Evolutionary conservation across 306 rosid genomes (phyloP).

Genomic region (Coriaria nepalensis): DNA sequence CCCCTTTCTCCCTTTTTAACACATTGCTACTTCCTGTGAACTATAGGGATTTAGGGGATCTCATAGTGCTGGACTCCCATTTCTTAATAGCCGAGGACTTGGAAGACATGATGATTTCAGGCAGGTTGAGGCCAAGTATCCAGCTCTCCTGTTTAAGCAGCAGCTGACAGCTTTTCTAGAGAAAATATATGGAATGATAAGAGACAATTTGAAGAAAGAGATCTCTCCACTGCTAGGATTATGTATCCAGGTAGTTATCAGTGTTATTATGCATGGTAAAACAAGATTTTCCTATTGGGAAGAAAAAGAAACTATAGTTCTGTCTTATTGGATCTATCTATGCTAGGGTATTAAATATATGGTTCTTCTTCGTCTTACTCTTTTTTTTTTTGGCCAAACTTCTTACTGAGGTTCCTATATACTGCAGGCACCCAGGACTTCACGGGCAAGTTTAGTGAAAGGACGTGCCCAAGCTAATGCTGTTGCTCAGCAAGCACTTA

Average conservation of each 20-base stretch:
- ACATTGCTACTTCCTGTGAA: slow-evolving; percentile 12
- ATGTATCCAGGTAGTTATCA: slow-evolving; percentile 73
- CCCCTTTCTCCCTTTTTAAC: slow-evolving; percentile 11
- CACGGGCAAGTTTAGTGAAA: slow-evolving; percentile 82
- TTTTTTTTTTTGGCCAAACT: background rate
- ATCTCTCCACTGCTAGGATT: slow-evolving; percentile 93
- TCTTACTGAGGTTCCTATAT: slow-evolving; percentile 3
- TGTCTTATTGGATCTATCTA: too few species aligned
- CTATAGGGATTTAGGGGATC: slow-evolving; percentile 81
- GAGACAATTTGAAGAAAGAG: slow-evolving; percentile 95
- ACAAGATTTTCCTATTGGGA: background rate
- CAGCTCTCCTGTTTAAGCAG: slow-evolving; percentile 92
- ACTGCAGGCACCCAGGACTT: slow-evolving; percentile 91
- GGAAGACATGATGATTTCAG: slow-evolving; percentile 86
- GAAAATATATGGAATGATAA: slow-evolving; percentile 94
- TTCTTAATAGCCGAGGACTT: slow-evolving; percentile 79
- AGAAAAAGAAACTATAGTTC: background rate
- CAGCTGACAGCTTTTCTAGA: slow-evolving; percentile 99
- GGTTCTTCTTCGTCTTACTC: too few species aligned
- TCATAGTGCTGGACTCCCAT: slow-evolving; percentile 80
- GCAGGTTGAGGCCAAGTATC: slow-evolving; percentile 99
- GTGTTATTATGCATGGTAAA: background rate
- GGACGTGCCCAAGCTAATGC: slow-evolving; percentile 97
- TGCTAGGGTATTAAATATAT: too few species aligned
- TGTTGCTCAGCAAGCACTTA: slow-evolving; percentile 85